Conservation (phyloP, 108 stramenopile genomes). For the Cyclotella kingstonii region DNA sequence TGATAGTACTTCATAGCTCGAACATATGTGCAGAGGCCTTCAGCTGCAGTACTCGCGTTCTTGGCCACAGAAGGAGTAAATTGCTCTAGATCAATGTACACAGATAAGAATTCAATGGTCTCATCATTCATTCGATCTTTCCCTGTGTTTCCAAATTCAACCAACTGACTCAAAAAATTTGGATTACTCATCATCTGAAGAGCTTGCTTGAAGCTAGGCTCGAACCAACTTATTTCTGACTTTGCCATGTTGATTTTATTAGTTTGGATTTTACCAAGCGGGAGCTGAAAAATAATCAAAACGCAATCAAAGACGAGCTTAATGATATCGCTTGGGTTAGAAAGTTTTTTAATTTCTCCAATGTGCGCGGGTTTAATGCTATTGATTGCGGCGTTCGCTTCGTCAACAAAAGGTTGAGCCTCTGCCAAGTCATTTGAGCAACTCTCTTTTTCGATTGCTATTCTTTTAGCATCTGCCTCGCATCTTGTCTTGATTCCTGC, state of each 20-base stretch:
- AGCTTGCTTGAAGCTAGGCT: constrained; percentile 83
- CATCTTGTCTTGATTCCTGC: constrained; percentile 76
- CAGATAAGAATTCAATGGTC: constrained; percentile 85
- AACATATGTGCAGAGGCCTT: constrained; percentile 89
- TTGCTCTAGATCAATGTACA: constrained; percentile 78
- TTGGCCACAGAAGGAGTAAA: constrained; percentile 77
- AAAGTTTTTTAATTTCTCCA: constrained; percentile 84
- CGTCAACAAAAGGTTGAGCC: constrained; percentile 88
- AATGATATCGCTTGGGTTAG: constrained; percentile 87
- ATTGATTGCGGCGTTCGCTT: constrained; percentile 85
- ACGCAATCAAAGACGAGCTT: constrained; percentile 91
- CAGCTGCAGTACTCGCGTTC: constrained; percentile 82
- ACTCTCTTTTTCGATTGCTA: constrained; percentile 73
- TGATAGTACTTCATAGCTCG: constrained; percentile 90
- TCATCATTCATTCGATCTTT: constrained; percentile 91
- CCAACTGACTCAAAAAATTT: constrained; percentile 69
- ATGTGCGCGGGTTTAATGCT: constrained; percentile 88
- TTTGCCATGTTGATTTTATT: constrained; percentile 70
- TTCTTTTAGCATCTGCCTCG: constrained; percentile 78
- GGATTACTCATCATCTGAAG: constrained; percentile 75
- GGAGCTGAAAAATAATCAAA: constrained; percentile 76
- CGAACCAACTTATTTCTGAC: constrained; percentile 79
- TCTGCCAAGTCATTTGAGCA: constrained; percentile 83
- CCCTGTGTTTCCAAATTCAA: constrained; percentile 78
- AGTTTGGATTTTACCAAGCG: constrained; percentile 55